Conservation (phyloP, 768 basidiomycete genomes). For the Mycena vitilis region DNA sequence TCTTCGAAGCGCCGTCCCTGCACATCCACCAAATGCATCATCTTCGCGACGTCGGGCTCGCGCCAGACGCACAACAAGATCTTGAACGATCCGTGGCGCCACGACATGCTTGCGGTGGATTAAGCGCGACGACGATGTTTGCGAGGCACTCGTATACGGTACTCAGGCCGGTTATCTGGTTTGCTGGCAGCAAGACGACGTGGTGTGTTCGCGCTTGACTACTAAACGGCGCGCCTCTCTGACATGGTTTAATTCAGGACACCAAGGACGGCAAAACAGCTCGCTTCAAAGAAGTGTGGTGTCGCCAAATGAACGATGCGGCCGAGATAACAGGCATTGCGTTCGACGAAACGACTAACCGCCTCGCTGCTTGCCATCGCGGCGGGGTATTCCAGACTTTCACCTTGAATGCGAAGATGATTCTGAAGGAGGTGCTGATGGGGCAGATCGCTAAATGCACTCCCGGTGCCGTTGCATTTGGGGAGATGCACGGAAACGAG, state of each 20-base stretch:
- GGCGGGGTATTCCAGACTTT: constrained; percentile 36
- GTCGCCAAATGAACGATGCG: constrained; percentile 8
- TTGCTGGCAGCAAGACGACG: constrained; percentile 31
- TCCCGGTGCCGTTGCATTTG: constrained; percentile 38
- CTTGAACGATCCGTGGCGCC: constrained; percentile 22
- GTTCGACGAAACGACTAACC: constrained; percentile 36
- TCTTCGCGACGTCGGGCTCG: constrained; percentile 9
- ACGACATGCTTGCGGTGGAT: constrained; percentile 36
- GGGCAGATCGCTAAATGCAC: constrained; percentile 24
- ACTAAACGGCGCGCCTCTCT: constrained; percentile 26
- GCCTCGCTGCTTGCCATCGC: constrained; percentile 35
- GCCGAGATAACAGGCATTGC: constrained; percentile 37
- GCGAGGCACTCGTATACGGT: constrained; percentile 33
- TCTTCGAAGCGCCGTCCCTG: background rate
- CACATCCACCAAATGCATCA: constrained; percentile 12
- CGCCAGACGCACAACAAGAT: constrained; percentile 22
- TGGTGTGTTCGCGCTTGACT: too few relatives aligned
- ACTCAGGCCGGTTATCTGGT: constrained; percentile 36
- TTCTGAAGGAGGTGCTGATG: constrained; percentile 31
- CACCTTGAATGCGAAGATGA: constrained; percentile 28
- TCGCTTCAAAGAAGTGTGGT: constrained; percentile 23
- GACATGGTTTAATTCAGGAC: constrained; percentile 5
- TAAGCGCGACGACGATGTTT: constrained; percentile 32
- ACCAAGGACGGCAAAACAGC: constrained; percentile 4
- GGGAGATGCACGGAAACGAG: constrained; percentile 26